Conservation (phyloP, 441 rosid genomes). For the Oxalis stricta region DNA sequence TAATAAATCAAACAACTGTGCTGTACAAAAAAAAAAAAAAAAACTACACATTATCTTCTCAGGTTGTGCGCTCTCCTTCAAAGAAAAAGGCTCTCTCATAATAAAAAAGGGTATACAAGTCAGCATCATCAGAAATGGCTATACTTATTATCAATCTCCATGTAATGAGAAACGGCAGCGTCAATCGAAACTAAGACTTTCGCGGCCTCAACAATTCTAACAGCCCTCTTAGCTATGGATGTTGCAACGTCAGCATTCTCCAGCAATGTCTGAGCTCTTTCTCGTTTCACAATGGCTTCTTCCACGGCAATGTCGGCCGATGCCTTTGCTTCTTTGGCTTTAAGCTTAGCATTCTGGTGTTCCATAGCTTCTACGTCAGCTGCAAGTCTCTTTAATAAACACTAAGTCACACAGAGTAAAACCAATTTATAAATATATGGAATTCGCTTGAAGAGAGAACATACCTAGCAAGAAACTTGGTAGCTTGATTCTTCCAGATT, state of each 20-base stretch:
- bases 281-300: constrained; percentile 35
- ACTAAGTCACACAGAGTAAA: background rate
- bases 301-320: constrained; percentile 23
- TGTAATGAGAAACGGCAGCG: constrained; percentile 14
- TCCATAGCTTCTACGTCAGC: constrained; percentile 37
- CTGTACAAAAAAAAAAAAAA: too few relatives aligned
- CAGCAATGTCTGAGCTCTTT: constrained; percentile 51
- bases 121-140: background rate
- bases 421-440: background rate
- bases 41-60: too few relatives aligned
- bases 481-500: constrained; percentile 66
- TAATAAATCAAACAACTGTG: too few relatives aligned
- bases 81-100: too few relatives aligned
- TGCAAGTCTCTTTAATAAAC: constrained; percentile 24
- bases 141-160: constrained; percentile 16
- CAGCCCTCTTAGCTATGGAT: constrained; percentile 51
- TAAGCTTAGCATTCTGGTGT: constrained; percentile 23
- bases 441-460: constrained; percentile 1
- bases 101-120: too few relatives aligned
- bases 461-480: constrained; percentile 40
- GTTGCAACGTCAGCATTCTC: constrained; percentile 62
- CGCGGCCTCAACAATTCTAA: constrained; percentile 56
- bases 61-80: too few relatives aligned
- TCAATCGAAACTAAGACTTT: constrained; percentile 19
- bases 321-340: constrained; percentile 35